Percentiles rank a stretch among this genome's conserved stretches.
Evolutionary conservation across 2,329 filamentous ascomycete species (phyloP).

Genomic region (Xylaria sp.): DNA sequence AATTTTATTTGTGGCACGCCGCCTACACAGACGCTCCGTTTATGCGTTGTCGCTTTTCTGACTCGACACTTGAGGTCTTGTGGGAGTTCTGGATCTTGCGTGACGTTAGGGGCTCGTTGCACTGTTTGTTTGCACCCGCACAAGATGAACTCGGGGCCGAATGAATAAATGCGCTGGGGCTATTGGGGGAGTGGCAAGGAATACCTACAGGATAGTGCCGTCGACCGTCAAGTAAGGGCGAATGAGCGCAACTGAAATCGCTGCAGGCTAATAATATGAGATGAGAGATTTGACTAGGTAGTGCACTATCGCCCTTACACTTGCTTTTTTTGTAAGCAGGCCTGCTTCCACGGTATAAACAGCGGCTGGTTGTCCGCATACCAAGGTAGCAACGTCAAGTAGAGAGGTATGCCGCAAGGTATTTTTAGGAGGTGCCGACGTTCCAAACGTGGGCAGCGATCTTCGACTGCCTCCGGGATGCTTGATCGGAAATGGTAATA

Average conservation of each 20-base stretch:
- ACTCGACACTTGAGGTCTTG: background rate
- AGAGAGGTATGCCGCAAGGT: slow-evolving; percentile 14
- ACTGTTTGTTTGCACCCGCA: slow-evolving; percentile 9
- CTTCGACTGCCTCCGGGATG: slow-evolving; percentile 33
- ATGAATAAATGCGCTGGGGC: background rate
- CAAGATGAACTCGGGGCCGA: slow-evolving; percentile 15
- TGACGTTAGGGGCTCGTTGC: background rate
- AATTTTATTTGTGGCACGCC: slow-evolving; percentile 18
- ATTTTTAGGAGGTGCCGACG: slow-evolving; percentile 32
- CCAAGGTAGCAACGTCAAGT: slow-evolving; percentile 21
- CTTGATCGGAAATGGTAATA: slow-evolving; percentile 40
- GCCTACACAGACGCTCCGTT: background rate
- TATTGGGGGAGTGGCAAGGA: background rate
- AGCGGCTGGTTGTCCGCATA: slow-evolving; percentile 20
- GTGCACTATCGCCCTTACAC: slow-evolving; percentile 16
- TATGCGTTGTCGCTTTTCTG: slow-evolving; percentile 15
- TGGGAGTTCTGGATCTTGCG: background rate
- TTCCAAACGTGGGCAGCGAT: slow-evolving; percentile 35
- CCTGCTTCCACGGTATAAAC: slow-evolving; percentile 17
- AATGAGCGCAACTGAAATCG: slow-evolving; percentile 9
- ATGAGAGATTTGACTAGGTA: background rate
- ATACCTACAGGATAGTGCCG: slow-evolving; percentile 19
- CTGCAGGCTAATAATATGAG: slow-evolving; percentile 19
- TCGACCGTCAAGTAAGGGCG: slow-evolving; percentile 7
- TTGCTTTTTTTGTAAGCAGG: slow-evolving; percentile 27